Evolutionary conservation across 495 filamentous ascomycete genomes (phyloP).

Genomic region (Coniosporium apollinis): DNA sequence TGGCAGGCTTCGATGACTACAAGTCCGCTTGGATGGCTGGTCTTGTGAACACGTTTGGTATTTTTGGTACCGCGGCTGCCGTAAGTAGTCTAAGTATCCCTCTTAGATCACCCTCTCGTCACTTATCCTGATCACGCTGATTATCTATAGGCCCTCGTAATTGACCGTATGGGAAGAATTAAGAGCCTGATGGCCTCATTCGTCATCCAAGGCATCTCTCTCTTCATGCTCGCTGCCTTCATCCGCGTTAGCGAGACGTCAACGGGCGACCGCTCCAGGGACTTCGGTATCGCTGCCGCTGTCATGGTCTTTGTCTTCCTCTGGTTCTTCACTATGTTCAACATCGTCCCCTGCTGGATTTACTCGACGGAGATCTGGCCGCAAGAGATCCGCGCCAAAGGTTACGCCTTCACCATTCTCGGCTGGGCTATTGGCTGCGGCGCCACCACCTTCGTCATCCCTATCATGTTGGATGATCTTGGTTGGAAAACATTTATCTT

Average conservation of each 20-base stretch:
- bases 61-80: slow-evolving; percentile 12
- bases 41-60: slow-evolving; percentile 10
- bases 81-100: no score
- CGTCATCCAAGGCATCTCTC: background rate
- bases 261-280: background rate
- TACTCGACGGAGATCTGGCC: background rate
- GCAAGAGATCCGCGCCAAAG: background rate
- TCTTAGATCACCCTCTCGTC: no score
- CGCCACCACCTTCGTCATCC: background rate
- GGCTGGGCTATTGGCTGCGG: background rate
- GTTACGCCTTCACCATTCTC: background rate
- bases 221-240: background rate
- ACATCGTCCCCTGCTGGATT: background rate
- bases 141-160: background rate
- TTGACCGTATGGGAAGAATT: background rate
- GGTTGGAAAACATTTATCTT: background rate
- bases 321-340: background rate
- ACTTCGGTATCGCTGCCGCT: background rate
- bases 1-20: slow-evolving; percentile 9
- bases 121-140: no score
- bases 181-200: background rate
- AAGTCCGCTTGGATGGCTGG: slow-evolving; percentile 10
- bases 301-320: no score
- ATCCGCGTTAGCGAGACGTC: background rate
- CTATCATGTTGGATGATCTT: no score